phyloP scores from a whole-genome alignment of 2,329 filamentous ascomycete genomes.

The Leptosphaerulina australis region DNA sequence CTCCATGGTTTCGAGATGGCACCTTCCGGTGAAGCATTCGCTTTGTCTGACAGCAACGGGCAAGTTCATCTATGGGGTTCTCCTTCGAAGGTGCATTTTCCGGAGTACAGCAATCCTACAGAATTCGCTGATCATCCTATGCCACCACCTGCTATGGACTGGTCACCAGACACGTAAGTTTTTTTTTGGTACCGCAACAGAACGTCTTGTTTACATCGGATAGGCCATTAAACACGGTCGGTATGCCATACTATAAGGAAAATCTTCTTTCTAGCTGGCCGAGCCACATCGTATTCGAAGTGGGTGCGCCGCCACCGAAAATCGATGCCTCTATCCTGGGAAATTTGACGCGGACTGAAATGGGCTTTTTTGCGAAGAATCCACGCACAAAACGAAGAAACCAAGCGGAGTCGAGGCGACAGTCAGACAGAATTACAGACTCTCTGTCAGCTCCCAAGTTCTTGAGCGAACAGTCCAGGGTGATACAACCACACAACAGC shows the following conservation, averaged over 20 bases:
- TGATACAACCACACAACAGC: constrained; percentile 51
- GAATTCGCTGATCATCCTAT: constrained; percentile 73
- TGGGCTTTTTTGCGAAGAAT: constrained; percentile 80
- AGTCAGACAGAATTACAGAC: constrained; percentile 62
- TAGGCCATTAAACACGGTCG: constrained; percentile 81
- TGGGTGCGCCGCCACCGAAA: constrained; percentile 79
- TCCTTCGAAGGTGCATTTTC: constrained; percentile 82
- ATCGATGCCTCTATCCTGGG: constrained; percentile 74
- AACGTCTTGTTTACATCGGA: constrained; percentile 10
- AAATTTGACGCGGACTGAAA: constrained; percentile 72
- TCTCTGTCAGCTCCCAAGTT: constrained; percentile 84
- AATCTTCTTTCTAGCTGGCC: constrained; percentile 88
- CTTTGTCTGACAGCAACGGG: constrained; percentile 78
- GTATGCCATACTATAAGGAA: constrained; percentile 93
- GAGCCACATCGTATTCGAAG: constrained; percentile 78
- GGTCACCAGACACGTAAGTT: constrained; percentile 71
- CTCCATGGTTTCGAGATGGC: constrained; percentile 84
- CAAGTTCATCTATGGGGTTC: constrained; percentile 88
- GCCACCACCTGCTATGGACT: constrained; percentile 67
- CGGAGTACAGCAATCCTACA: constrained; percentile 74
- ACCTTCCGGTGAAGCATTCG: constrained; percentile 83
- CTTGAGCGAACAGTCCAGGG: constrained; percentile 87
- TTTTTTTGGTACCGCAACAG: too few relatives aligned
- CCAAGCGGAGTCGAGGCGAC: constrained; percentile 79
- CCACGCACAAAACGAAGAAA: constrained; percentile 76